Conservation (phyloP, 768 basidiomycete genomes). For the Pisolithus marmoratus region DNA sequence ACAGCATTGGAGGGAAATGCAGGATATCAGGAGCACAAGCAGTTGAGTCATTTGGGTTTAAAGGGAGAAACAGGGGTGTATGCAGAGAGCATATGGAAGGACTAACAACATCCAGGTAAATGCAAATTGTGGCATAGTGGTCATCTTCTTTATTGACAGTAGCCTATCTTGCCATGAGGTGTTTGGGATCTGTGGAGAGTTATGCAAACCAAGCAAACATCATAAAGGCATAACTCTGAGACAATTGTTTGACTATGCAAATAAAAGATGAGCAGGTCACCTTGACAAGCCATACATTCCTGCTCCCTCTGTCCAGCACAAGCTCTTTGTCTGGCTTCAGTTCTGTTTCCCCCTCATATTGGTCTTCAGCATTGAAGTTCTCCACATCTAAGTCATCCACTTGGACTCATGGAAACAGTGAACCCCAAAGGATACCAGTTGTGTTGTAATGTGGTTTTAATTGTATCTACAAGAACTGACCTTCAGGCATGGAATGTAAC, state of each 20-base stretch:
- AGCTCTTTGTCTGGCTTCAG: slow-evolving; percentile 80
- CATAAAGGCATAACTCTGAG: too few species aligned
- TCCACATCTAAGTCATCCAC: slow-evolving; percentile 34
- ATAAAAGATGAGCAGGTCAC: slow-evolving; percentile 36
- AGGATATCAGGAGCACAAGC: slow-evolving; percentile 19
- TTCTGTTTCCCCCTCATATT: slow-evolving; percentile 52
- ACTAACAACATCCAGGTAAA: slow-evolving; percentile 52
- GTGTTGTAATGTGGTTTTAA: too few species aligned
- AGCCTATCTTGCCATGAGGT: slow-evolving; percentile 81
- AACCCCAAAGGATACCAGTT: too few species aligned
- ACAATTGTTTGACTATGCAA: neutral
- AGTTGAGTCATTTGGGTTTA: slow-evolving; percentile 42
- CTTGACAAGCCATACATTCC: slow-evolving; percentile 83
- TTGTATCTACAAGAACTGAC: too few species aligned
- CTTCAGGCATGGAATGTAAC: too few species aligned
- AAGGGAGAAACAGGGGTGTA: slow-evolving; percentile 63
- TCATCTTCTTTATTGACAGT: slow-evolving; percentile 65
- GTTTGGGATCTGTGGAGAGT: slow-evolving; percentile 65
- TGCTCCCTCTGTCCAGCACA: slow-evolving; percentile 70
- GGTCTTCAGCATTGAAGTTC: slow-evolving; percentile 53
- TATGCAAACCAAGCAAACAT: too few species aligned
- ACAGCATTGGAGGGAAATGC: slow-evolving; percentile 25
- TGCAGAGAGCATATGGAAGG: slow-evolving; percentile 46
- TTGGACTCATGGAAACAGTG: neutral
- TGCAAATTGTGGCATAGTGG: slow-evolving; percentile 79